A percentile compares a stretch with the other conserved stretches of the same genome.
Evolutionary conservation across 1,284 basidiomycete genomes (phyloP).

Genomic region (Mycosarcoma mackinlayi): DNA sequence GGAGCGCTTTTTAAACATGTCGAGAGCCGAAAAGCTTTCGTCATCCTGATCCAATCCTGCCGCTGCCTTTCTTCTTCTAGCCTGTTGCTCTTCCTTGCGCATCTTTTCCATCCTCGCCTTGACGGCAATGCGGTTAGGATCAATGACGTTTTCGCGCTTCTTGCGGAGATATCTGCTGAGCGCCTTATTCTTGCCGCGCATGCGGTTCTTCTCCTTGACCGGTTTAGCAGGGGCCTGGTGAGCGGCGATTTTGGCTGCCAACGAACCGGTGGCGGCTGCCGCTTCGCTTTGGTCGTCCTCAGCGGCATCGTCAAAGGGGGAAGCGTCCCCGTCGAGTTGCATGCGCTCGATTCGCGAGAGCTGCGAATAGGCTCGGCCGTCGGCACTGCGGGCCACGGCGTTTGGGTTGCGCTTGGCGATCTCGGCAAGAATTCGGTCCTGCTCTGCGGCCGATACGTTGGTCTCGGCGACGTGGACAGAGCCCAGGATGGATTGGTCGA

Average conservation of each 20-base stretch:
- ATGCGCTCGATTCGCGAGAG: slow-evolving; percentile 59
- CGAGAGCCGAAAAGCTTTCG: slow-evolving; percentile 24
- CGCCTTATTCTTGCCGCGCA: slow-evolving; percentile 61
- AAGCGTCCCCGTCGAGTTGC: slow-evolving; percentile 44
- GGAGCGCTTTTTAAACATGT: slow-evolving; percentile 39
- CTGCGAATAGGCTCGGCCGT: slow-evolving; percentile 62
- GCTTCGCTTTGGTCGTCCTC: slow-evolving; percentile 3
- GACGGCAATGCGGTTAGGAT: slow-evolving; percentile 54
- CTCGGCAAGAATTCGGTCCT: slow-evolving; percentile 63
- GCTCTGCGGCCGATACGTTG: slow-evolving; percentile 77
- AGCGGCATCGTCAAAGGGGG: slow-evolving; percentile 10
- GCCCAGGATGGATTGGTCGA: slow-evolving; percentile 80
- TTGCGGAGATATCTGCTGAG: slow-evolving; percentile 63
- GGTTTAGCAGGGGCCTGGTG: slow-evolving; percentile 18
- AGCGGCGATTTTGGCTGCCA: slow-evolving; percentile 32
- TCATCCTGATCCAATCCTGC: slow-evolving; percentile 27
- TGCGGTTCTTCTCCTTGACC: slow-evolving; percentile 59
- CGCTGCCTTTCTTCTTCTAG: slow-evolving; percentile 29
- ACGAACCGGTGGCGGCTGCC: slow-evolving; percentile 5
- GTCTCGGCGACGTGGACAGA: slow-evolving; percentile 73
- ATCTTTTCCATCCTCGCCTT: slow-evolving; percentile 48
- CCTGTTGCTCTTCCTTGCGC: slow-evolving; percentile 26
- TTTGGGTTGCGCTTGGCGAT: slow-evolving; percentile 25
- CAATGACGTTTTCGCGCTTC: slow-evolving; percentile 64
- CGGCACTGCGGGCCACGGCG: slow-evolving; percentile 41